These are phyloP conservation scores for Trypanosomatidae sp. DNA, from an alignment of 208 protist genomes.

Conservation along the genomic window DNA sequence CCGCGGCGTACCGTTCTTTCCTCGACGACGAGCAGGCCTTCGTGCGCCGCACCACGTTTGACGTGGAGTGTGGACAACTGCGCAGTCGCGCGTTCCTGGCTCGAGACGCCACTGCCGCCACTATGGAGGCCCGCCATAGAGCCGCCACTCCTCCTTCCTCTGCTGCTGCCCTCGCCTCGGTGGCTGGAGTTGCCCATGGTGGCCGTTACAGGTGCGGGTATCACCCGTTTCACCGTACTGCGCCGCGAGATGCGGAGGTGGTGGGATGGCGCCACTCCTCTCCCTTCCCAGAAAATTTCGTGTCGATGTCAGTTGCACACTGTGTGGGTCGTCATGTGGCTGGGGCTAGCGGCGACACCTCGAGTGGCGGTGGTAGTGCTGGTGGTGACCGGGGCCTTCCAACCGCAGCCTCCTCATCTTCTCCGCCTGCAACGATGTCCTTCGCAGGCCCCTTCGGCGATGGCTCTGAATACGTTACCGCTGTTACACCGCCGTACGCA, in stretches of 20 bases:
- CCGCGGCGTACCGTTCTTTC: slow-evolving; percentile 69
- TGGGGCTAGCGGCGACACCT: not conserved
- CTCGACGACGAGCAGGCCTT: slow-evolving; percentile 76
- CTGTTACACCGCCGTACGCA: not conserved
- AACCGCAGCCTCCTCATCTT: not conserved
- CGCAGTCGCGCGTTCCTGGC: slow-evolving; percentile 9
- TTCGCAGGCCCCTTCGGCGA: not conserved
- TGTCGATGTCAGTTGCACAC: not conserved
- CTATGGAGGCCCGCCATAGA: not conserved
- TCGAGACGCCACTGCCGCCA: not conserved
- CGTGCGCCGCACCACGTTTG: slow-evolving; percentile 74
- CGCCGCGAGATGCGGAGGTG: not conserved
- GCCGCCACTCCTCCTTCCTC: not conserved
- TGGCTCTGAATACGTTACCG: not conserved
- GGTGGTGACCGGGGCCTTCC: not conserved
- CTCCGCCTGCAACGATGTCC: not conserved
- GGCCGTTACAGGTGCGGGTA: not conserved
- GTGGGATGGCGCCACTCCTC: not conserved
- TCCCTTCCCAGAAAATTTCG: not conserved
- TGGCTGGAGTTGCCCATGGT: not conserved
- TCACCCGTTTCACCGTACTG: not conserved
- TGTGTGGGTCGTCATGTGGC: not conserved
- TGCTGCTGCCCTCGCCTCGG: not conserved
- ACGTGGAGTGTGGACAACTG: slow-evolving; percentile 67
- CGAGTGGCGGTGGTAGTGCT: slow-evolving; percentile 3